Conservation (phyloP, 345 rosid genomes). For the Lenwebbia sp. region DNA sequence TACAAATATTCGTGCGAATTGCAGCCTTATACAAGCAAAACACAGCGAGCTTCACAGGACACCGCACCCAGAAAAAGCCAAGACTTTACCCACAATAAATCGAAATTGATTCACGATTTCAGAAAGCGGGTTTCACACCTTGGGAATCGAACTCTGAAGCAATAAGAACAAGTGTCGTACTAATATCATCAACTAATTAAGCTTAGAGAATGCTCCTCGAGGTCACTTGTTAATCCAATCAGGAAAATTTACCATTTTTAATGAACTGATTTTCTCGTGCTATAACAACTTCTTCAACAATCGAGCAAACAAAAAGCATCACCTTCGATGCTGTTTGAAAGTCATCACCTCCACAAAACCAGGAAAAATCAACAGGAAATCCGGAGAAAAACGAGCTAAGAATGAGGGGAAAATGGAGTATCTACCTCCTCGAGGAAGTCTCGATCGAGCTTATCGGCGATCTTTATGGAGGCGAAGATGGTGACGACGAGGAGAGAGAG, state of each 20-base stretch:
- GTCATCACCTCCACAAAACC: background rate
- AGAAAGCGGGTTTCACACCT: background rate
- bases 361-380: background rate
- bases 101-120: background rate
- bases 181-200: background rate
- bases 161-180: no score
- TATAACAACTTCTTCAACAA: background rate
- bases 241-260: background rate
- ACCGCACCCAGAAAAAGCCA: background rate
- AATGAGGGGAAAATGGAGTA: background rate
- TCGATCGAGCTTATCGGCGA: constrained; percentile 63
- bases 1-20: background rate
- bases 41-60: background rate
- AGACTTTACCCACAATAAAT: background rate
- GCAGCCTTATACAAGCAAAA: background rate
- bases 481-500: constrained; percentile 60
- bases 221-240: background rate
- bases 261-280: background rate
- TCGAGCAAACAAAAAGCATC: background rate
- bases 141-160: background rate
- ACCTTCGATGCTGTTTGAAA: background rate
- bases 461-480: constrained; percentile 43
- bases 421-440: constrained; percentile 67
- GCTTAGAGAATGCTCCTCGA: background rate
- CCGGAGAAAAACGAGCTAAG: background rate